Conservation (phyloP, 2,329 filamentous ascomycete species). For the Botrytis fabae region DNA sequence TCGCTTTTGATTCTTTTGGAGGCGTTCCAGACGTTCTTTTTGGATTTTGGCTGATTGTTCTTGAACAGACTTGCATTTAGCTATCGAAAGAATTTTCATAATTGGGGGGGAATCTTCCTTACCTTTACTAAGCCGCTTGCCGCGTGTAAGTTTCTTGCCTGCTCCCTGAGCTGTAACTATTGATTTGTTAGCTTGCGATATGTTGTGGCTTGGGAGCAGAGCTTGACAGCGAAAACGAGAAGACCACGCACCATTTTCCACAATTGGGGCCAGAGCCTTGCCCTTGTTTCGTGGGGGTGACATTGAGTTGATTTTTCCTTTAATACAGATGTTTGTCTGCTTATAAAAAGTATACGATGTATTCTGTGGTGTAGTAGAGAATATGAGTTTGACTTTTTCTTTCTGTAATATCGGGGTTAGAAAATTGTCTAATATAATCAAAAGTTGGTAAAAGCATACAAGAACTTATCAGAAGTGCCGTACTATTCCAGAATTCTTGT, state of each 20-base stretch:
- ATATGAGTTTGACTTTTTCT: not conserved
- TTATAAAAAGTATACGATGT: not conserved
- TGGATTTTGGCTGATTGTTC: not conserved
- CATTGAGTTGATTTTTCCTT: not conserved
- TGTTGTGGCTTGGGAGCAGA: not conserved
- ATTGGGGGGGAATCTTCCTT: not conserved
- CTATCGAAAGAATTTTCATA: too few species aligned
- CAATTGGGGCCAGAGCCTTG: not conserved
- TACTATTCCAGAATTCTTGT: not conserved
- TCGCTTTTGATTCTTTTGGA: not conserved
- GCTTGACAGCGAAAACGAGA: not conserved
- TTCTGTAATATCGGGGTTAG: accelerated
- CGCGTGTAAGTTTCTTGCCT: not conserved
- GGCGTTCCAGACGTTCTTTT: not conserved
- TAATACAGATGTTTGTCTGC: not conserved
- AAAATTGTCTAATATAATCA: not conserved
- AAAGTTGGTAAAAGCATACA: not conserved
- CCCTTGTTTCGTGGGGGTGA: not conserved
- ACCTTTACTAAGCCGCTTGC: not conserved
- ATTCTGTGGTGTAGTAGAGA: not conserved
- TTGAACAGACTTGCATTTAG: not conserved
- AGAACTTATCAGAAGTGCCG: not conserved
- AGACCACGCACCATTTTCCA: not conserved
- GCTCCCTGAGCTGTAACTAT: not conserved
- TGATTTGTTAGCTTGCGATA: not conserved